Conservation (phyloP, 2,329 filamentous ascomycete genomes). For the Venturia oleaginea region DNA sequence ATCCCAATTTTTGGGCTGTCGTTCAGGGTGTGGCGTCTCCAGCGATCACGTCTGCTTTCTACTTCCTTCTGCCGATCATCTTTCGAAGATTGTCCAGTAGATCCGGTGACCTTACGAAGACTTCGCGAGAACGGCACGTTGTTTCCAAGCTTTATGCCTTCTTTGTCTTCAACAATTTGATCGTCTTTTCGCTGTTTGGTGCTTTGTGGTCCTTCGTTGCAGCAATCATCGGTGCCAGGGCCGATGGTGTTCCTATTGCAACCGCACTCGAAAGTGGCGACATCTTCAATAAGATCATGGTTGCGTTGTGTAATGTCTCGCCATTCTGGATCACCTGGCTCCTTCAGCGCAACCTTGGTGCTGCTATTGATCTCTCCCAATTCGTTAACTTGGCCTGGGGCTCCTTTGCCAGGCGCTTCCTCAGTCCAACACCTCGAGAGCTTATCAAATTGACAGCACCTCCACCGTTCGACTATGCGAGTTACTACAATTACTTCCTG, state of each 20-base stretch:
- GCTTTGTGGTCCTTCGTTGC: constrained; percentile 67
- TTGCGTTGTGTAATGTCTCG: constrained; percentile 71
- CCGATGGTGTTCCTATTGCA: constrained; percentile 44
- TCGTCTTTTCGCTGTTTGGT: constrained; percentile 89
- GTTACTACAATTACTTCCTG: constrained; percentile 96
- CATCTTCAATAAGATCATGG: constrained; percentile 42
- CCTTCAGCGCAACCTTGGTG: constrained; percentile 84
- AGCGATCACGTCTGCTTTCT: constrained; percentile 77
- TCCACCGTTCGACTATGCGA: constrained; percentile 86
- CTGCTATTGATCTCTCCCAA: constrained; percentile 88
- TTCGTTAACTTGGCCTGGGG: constrained; percentile 75
- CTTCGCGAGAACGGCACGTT: constrained; percentile 83
- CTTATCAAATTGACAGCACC: constrained; percentile 89
- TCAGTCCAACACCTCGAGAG: constrained; percentile 79
- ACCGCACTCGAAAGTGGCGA: constrained; percentile 10
- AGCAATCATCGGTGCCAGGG: constrained; percentile 51
- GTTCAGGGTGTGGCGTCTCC: constrained; percentile 89
- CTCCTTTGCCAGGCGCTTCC: constrained; percentile 76
- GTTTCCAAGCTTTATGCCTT: constrained; percentile 85
- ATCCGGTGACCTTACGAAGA: constrained; percentile 86
- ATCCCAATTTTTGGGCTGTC: constrained; percentile 68
- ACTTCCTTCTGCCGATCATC: constrained; percentile 78
- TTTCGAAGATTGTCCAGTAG: constrained; percentile 79
- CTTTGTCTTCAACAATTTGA: constrained; percentile 93
- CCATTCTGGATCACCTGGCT: constrained; percentile 93